Base-by-base conservation (phyloP, 1,284 basidiomycete species). In the Cutaneotrichosporon sp. region DNA sequence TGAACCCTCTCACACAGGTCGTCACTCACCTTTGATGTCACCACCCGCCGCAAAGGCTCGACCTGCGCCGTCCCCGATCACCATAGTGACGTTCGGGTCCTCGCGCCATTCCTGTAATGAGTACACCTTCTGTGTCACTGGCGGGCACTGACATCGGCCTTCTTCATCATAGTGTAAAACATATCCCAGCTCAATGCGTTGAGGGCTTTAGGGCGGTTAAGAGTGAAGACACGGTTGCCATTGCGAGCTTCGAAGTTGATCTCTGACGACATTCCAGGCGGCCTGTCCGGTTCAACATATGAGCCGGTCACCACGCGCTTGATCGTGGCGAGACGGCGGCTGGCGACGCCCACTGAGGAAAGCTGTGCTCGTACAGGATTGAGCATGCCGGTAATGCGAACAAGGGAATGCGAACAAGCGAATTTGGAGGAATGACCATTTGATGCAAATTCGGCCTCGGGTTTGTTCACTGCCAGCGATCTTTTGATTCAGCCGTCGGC, bases 141-240 rank as follows among this genome's bases (percentile, higher is more conserved):
- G 8, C 26, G 14, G 22, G 19, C 17, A 50, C 53, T 33, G 34
- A 47, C 39, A 17, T 51, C 39, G 22, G 46, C 51, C 26, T 35
- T 84, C 9, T 82, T 78, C 29, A 81, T 77, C 27, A 98, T 78
- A 6, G 83, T 66, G 31, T 81, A 71, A 44, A 97, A 82, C 90
- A 97, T 97, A 31, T 82, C 77, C 44, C 81, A 77, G 70, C 90
- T 84, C 49, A 98, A 79, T 1, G 91, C 85, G 76, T 99, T 98
- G 34, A 90, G 79, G 70, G 90, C 89, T 58, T 76, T 75, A 1
- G 88, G 83, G 46, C 93, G 81, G 68, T 97, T 93, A 24, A 55
- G 46, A 5, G 45, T 51, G 49, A 37, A 55, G n/a, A 55, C 12
- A 4, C 53, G 44, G 7, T 37, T 42, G 25, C 25, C 32, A 6